These are phyloP conservation scores for Botrytis pseudocinerea DNA, from an alignment of 2,329 filamentous ascomycete genomes.

Conservation along the genomic window DNA sequence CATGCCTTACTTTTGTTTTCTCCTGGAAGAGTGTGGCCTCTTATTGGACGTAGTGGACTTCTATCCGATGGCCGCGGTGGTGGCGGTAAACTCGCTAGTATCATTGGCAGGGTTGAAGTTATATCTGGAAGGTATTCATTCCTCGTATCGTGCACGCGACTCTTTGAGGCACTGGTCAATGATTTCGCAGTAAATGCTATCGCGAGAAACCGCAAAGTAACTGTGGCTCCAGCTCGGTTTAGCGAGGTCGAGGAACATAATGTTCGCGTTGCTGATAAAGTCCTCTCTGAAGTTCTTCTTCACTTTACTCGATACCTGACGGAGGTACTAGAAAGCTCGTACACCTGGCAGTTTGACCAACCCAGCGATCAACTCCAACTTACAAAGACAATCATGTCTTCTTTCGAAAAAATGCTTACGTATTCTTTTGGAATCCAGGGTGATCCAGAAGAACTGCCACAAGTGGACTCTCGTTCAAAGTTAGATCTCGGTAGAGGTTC, in stretches of 20 bases:
- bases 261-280: conserved; percentile 75
- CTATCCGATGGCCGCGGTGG: conserved; percentile 72
- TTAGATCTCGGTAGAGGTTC: neutral
- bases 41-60: conserved; percentile 77
- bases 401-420: conserved; percentile 70
- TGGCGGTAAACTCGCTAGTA: conserved; percentile 70
- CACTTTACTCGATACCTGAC: conserved; percentile 74
- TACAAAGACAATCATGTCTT: conserved; percentile 64
- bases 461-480: conserved; percentile 15
- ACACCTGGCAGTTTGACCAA: conserved; percentile 78
- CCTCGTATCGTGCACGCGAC: conserved; percentile 67
- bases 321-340: conserved; percentile 82
- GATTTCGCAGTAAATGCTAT: conserved; percentile 72
- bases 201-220: conserved; percentile 58
- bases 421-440: conserved; percentile 77
- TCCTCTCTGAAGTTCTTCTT: conserved; percentile 69
- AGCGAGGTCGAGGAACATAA: conserved; percentile 55
- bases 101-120: conserved; percentile 82
- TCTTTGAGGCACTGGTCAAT: conserved; percentile 75
- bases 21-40: conserved; percentile 86
- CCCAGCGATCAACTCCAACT: conserved; percentile 69
- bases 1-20: conserved; percentile 69
- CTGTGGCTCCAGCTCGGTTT: conserved; percentile 51
- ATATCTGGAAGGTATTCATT: conserved; percentile 75
- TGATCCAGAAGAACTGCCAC: conserved; percentile 46